A percentile compares a stretch with the other conserved stretches of the same genome.
Evolutionary conservation across 306 rosid genomes (phyloP).

Genomic region (Vigna trinervia): DNA sequence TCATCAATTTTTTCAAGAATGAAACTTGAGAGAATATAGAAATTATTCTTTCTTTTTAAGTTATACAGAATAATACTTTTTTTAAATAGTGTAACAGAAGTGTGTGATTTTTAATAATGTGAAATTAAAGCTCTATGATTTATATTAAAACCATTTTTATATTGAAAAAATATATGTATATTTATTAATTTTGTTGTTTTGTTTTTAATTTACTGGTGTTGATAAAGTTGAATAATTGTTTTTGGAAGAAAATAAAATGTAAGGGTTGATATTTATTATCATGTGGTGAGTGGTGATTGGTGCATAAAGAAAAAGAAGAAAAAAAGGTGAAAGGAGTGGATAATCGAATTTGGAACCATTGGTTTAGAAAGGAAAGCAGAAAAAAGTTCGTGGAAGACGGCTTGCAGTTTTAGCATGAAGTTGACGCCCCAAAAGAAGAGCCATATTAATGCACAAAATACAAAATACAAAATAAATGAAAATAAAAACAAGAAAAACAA

Average conservation of each 20-base stretch:
- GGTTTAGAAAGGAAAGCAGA: constrained; percentile 21
- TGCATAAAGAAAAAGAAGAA: constrained; percentile 18
- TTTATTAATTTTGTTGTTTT: neutral
- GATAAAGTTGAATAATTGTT: neutral
- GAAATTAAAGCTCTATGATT: too few relatives aligned
- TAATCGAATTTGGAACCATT: constrained; percentile 45
- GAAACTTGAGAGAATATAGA: neutral
- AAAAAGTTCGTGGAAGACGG: constrained; percentile 39
- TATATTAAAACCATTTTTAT: too few relatives aligned
- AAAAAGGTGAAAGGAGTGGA: constrained; percentile 38
- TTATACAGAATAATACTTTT: too few relatives aligned
- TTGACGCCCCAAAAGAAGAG: constrained; percentile 14
- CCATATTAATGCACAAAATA: neutral
- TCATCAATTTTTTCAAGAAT: neutral
- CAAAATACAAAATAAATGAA: neutral
- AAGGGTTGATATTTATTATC: constrained; percentile 35
- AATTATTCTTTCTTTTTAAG: neutral
- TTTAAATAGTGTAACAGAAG: too few relatives aligned
- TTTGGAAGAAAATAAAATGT: neutral
- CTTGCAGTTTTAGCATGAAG: constrained; percentile 32
- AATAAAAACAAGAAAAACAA: neutral
- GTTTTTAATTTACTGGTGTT: neutral
- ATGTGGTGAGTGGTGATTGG: constrained; percentile 34
- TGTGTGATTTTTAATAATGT: too few relatives aligned
- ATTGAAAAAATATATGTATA: too few relatives aligned